Evolutionary conservation across 2,329 filamentous ascomycete species (phyloP).

Genomic region (Cladosporium colombiae): DNA sequence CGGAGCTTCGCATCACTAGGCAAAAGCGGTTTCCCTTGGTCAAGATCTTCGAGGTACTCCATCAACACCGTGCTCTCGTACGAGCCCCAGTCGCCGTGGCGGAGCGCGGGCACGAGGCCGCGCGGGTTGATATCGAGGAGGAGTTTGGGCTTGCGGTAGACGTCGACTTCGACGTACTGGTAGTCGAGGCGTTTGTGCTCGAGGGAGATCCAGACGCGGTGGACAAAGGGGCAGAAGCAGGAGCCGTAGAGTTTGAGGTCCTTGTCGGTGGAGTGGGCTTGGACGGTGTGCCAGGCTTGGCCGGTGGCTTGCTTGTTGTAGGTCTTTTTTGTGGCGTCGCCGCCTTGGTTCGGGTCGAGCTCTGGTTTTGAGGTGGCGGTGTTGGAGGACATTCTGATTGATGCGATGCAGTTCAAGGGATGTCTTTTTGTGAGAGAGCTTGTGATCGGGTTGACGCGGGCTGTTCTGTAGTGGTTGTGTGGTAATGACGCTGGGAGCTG

Average conservation of each 20-base stretch:
- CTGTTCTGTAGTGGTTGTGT: background rate
- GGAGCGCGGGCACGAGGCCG: constrained; percentile 73
- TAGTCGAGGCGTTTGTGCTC: constrained; percentile 77
- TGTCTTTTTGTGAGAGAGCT: background rate
- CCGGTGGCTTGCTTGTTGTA: constrained; percentile 73
- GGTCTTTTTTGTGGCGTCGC: constrained; percentile 60
- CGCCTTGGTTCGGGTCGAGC: constrained; percentile 48
- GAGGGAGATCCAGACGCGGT: constrained; percentile 85
- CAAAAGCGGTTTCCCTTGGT: constrained; percentile 60
- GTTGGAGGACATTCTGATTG: background rate
- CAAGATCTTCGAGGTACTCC: constrained; percentile 83
- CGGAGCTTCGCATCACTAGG: constrained; percentile 66
- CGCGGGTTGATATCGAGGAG: constrained; percentile 75
- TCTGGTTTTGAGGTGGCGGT: constrained; percentile 24
- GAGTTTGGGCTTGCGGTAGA: constrained; percentile 70
- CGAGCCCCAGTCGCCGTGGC: constrained; percentile 78
- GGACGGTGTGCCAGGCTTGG: constrained; percentile 66
- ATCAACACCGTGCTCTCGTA: constrained; percentile 80
- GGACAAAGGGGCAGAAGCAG: constrained; percentile 85
- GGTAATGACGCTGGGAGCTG: background rate
- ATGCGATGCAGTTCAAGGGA: background rate
- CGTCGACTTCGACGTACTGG: constrained; percentile 84
- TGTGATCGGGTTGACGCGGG: background rate
- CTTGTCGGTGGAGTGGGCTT: constrained; percentile 68
- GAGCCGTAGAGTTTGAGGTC: constrained; percentile 77